Percentiles rank a stretch among this genome's conserved stretches.
These are phyloP conservation scores for Conringia planisiliqua DNA, from an alignment of 345 rosid genomes.

Conservation along the genomic window DNA sequence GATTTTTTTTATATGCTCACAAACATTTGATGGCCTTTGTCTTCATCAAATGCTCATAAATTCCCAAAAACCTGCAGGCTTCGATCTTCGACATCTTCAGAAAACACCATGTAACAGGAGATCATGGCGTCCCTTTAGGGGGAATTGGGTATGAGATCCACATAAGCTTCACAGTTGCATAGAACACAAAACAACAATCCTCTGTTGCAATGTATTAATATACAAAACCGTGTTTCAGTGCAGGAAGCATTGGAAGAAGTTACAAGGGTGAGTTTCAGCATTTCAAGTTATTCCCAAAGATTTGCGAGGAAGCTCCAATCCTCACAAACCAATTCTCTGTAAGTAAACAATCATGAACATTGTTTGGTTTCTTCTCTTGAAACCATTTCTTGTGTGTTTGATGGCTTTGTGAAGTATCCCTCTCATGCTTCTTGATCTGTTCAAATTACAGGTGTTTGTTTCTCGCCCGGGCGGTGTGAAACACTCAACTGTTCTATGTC, in stretches of 20 bases:
- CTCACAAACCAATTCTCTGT: conserved; percentile 73
- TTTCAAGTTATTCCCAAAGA: conserved; percentile 48
- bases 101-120: conserved; percentile 49
- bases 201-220: conserved; percentile 13
- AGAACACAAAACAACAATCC: background rate
- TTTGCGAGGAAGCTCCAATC: conserved; percentile 49
- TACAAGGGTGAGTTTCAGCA: conserved; percentile 61
- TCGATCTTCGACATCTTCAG: conserved; percentile 50
- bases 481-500: conserved; percentile 78
- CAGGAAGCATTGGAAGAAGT: conserved; percentile 79
- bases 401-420: conserved; percentile 2
- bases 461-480: conserved; percentile 66
- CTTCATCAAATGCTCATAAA: background rate
- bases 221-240: conserved; percentile 34
- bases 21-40: conserved; percentile 1
- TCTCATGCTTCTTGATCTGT: background rate
- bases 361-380: background rate
- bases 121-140: conserved; percentile 71
- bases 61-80: conserved; percentile 29
- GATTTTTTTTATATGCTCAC: background rate
- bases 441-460: conserved; percentile 55
- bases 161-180: background rate
- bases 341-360: conserved; percentile 19
- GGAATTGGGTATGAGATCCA: conserved; percentile 62
- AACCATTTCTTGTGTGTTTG: background rate